Base-by-base conservation (phyloP, 345 rosid genomes). In the Camelina sativa region DNA sequence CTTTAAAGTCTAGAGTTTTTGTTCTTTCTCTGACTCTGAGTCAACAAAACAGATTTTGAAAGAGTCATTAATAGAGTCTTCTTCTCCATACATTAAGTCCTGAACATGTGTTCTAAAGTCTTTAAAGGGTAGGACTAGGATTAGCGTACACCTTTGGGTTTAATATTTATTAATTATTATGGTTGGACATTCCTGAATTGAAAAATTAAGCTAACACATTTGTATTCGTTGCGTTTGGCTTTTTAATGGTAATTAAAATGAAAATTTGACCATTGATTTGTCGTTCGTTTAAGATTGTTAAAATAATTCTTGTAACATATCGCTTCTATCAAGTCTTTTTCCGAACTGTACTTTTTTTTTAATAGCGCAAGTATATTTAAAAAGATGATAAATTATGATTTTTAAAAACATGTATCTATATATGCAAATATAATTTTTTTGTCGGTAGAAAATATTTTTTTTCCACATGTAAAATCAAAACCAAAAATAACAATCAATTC, bases 1-100 rank as follows among this genome's bases (percentile, higher is more conserved):
- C 48, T 13, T 43, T 4, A 12, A 1, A 34, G 9, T 34, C 37
- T 34, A 34, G 48, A 43, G 16, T 43, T 19, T 38, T 8, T 35
- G 57, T 22, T 34, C 11, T 48, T 19, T 11, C 13, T 13, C 48
- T 20, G 22, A 43, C 13, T 13, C 48, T 20, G 22, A 43, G 65
- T 58, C 47, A 58, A 20, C 22, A 20, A 20, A 20, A 20, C 22
- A 20, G 17, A 17, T 17, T 17, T 17, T 17, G 17, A 17, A 17
- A 17, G 17, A 17, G 17, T 17, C 17, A 17, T 17, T 17, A 17
- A 17, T 17, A 23, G 25, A 23, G 3, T 25, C 28, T 73, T 34
- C 28, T 70, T 37, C 44, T 23, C 69, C 70, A 63, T 9, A 40
- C 11, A 62, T 53, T 28, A 19, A 38, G 66, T 60, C 2, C 12